Evolutionary conservation across 2,329 filamentous ascomycete species (phyloP), one percentile per base, ranked within the genome.

Genomic region (Macroventuria anomochaeta): DNA sequence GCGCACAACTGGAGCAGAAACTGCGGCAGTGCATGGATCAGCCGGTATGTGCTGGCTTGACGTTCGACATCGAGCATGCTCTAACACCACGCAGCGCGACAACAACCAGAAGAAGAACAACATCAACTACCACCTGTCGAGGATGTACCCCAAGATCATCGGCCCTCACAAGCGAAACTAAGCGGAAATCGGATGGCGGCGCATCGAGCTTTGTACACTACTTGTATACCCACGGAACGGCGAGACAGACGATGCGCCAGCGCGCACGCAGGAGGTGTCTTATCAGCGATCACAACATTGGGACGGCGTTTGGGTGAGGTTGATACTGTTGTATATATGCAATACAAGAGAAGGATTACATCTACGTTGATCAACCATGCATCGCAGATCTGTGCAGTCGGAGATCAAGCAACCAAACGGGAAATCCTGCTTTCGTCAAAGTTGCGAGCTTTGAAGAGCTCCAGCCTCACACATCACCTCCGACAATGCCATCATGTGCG

Each of bases 51-150:
- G 74, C 21, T 23, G n/a, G 13, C 12, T 18, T 21, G 7, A 42
- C 13, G 17, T 12, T 6, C 13, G 17, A 26, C 20, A 1, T 15
- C 6, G 8, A 36, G 3, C 31, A 40, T 20, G 17, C 33, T 26
- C 57, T 62, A 43, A 66, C 56, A 33, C 25, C 50, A 20, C 53
- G 57, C 71, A 88, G 85, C 85, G 81, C 81, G 75, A 82, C 40
- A 75, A 75, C 59, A 75, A 77, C 49, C 74, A 77, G 61, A 84
- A 85, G 72, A 91, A 88, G 79, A 93, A 87, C 75, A 86, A 84
- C 61, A 92, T 97, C 84, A 97, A 97, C 79, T 93, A 93, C 81
- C 93, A 97, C 74, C 80, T 97, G 36, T 84, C 85, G 62, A 85
- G 95, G 68, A 84, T 90, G 79, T 89, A 88, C 67, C 85, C 86